Evolutionary conservation across 169 alveolate species (phyloP).

Genomic region (Cystoisospora suis): DNA sequence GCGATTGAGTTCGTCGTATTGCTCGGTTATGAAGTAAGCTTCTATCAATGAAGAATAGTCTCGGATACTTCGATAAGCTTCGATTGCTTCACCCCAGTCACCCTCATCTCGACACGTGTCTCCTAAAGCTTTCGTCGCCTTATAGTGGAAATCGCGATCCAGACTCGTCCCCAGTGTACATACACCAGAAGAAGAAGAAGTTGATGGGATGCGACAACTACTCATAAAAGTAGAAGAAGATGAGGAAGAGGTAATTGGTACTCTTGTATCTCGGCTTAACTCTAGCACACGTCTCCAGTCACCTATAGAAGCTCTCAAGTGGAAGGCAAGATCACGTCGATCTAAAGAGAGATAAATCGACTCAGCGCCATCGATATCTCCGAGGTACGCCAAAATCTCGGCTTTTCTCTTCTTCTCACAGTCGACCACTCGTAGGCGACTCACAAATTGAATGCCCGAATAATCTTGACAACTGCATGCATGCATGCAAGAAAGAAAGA

Average conservation of each 20-base stretch:
- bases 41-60: neutral
- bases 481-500: too few relatives aligned
- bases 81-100: constrained; percentile 11
- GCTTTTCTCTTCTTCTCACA: constrained; percentile 84
- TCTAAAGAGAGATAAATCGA: neutral
- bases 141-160: neutral
- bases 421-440: constrained; percentile 80
- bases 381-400: constrained; percentile 85
- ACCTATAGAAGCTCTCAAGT: neutral
- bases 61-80: neutral
- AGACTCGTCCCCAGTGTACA: too few relatives aligned
- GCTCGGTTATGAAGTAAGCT: neutral
- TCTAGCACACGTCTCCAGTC: constrained; percentile 13
- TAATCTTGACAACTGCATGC: constrained; percentile 87
- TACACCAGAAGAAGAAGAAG: too few relatives aligned
- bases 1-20: neutral
- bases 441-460: constrained; percentile 84
- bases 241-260: neutral
- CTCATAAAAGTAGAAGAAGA: too few relatives aligned
- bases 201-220: too few relatives aligned
- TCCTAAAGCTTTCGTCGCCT: neutral
- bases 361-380: constrained; percentile 54
- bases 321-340: neutral
- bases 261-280: neutral
- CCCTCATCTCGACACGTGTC: constrained; percentile 4